Percentiles rank a stretch among this genome's conserved stretches.
Evolutionary conservation across 2,329 filamentous ascomycete species (phyloP).

Genomic region (Alternaria sp.): DNA sequence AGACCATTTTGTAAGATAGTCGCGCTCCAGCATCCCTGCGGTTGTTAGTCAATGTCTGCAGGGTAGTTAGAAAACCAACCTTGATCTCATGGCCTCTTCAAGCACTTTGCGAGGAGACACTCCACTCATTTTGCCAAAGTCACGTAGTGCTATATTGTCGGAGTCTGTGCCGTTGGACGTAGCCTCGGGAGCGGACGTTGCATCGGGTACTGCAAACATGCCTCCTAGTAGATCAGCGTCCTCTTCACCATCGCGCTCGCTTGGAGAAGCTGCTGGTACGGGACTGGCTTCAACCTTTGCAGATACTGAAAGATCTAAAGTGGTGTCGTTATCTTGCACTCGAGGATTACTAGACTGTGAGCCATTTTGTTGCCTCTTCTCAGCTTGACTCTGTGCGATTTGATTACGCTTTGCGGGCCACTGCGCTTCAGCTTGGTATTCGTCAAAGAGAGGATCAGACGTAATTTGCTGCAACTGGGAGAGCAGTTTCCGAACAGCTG

Average conservation of each 20-base stretch:
- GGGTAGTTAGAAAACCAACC: constrained; percentile 56
- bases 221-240: constrained; percentile 65
- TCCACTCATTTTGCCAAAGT: constrained; percentile 86
- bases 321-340: background rate
- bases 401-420: constrained; percentile 57
- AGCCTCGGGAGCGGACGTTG: constrained; percentile 50
- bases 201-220: constrained; percentile 62
- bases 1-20: constrained; percentile 73
- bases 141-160: constrained; percentile 69
- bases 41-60: background rate
- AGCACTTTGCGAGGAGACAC: constrained; percentile 77
- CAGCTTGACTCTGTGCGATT: constrained; percentile 51
- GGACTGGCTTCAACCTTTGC: background rate
- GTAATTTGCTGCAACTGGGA: constrained; percentile 81
- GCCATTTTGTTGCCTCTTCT: constrained; percentile 24
- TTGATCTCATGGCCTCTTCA: constrained; percentile 86
- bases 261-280: background rate
- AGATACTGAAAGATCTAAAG: background rate
- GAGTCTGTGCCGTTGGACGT: constrained; percentile 45
- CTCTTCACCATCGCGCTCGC: constrained; percentile 54
- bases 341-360: background rate
- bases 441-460: constrained; percentile 64
- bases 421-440: constrained; percentile 54
- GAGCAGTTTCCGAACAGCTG: constrained; percentile 70
- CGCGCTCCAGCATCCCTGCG: constrained; percentile 73